A percentile compares a stretch with the other conserved stretches of the same genome.
Conservation (phyloP, 768 basidiomycete species). For the Trametes villosa region DNA sequence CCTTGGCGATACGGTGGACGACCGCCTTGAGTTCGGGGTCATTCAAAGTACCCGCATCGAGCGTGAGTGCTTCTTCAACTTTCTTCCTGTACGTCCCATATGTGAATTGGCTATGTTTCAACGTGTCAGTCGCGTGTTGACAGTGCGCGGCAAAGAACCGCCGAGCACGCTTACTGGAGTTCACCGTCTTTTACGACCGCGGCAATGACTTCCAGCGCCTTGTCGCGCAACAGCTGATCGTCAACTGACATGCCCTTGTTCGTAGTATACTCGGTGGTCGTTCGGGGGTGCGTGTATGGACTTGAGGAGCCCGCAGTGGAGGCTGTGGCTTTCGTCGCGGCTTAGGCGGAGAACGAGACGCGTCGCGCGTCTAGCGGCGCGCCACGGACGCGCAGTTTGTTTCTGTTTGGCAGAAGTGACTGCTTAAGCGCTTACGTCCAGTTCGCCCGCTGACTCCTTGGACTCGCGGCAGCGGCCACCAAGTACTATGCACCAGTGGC, state of each 20-base stretch:
- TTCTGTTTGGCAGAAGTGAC: conserved; percentile 14
- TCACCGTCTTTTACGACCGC: conserved; percentile 33
- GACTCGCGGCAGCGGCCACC: too few species aligned
- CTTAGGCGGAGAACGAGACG: conserved; percentile 7
- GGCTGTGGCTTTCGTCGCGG: neutral
- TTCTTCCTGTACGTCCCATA: conserved; percentile 52
- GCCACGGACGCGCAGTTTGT: conserved; percentile 15
- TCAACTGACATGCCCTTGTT: conserved; percentile 24
- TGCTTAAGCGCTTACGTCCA: neutral
- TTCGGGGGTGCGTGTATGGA: neutral
- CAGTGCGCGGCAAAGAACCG: neutral
- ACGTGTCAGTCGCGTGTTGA: neutral
- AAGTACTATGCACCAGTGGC: too few species aligned
- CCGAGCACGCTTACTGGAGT: conserved; percentile 33
- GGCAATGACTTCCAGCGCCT: conserved; percentile 39
- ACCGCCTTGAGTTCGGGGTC: conserved; percentile 47
- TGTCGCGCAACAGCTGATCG: conserved; percentile 36
- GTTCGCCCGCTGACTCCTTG: neutral
- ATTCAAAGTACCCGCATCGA: conserved; percentile 51
- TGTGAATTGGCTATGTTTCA: conserved; percentile 48
- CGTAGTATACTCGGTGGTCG: neutral
- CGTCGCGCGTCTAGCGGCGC: conserved; percentile 12
- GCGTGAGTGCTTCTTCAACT: conserved; percentile 50
- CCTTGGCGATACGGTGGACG: conserved; percentile 30
- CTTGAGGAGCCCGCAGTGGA: neutral